Evolutionary conservation across 2,329 filamentous ascomycete genomes (phyloP).

Genomic region (Delphinella strobiligena): DNA sequence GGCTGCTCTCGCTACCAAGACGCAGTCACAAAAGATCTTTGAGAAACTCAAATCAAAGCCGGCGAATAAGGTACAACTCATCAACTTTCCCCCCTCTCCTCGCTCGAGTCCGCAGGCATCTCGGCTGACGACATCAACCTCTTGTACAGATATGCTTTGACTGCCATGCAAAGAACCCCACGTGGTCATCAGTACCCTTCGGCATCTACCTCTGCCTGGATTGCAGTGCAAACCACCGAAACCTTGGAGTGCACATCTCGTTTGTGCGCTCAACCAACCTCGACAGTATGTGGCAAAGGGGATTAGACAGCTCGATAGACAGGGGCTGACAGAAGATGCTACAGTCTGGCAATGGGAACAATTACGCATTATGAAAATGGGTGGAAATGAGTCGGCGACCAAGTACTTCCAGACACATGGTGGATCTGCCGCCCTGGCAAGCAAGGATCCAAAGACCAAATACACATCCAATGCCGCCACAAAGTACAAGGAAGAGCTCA

Average conservation of each 20-base stretch:
- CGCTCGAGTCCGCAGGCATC: slow-evolving; percentile 1
- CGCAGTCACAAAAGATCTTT: slow-evolving; percentile 94
- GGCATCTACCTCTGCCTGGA: slow-evolving; percentile 97
- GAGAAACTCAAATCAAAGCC: slow-evolving; percentile 91
- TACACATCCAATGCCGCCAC: slow-evolving; percentile 86
- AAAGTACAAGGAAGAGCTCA: slow-evolving; percentile 97
- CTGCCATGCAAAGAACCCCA: slow-evolving; percentile 93
- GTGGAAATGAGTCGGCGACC: slow-evolving; percentile 93
- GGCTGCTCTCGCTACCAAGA: slow-evolving; percentile 67
- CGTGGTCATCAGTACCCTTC: slow-evolving; percentile 94
- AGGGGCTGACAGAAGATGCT: too few species aligned
- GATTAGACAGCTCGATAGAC: too few species aligned
- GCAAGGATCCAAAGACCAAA: slow-evolving; percentile 94
- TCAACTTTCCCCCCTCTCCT: too few species aligned
- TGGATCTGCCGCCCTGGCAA: slow-evolving; percentile 82
- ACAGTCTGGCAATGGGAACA: slow-evolving; percentile 94
- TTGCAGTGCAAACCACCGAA: slow-evolving; percentile 93
- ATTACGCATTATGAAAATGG: slow-evolving; percentile 92
- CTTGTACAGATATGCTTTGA: slow-evolving; percentile 83
- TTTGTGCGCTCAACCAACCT: slow-evolving; percentile 98
- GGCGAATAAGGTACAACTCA: slow-evolving; percentile 94
- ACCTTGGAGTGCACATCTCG: slow-evolving; percentile 96
- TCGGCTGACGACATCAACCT: too few species aligned
- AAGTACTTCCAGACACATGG: slow-evolving; percentile 98
- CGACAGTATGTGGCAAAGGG: slow-evolving; percentile 77